Evolutionary conservation across 345 rosid species (phyloP), one percentile per base, ranked within the genome.

Genomic region (Aquilaria sinensis): DNA sequence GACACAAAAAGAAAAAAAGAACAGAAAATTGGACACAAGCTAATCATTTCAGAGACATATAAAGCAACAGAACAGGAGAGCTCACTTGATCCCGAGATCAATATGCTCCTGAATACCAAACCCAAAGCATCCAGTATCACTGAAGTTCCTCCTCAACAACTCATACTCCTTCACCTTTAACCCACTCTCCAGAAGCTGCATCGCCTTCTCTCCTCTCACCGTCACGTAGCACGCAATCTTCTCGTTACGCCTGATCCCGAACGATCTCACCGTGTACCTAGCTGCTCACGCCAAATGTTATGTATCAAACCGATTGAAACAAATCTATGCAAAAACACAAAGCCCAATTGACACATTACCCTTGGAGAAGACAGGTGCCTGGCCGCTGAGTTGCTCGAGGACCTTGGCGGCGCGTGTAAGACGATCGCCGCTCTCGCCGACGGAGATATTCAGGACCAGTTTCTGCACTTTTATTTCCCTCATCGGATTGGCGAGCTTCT

Each of bases 21-120:
- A 23, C 0, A 23, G 23, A 23, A 23, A 23, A 23, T 23, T 23
- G 23, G 14, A 48, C 51, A 48, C 51, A 48, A 48, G 14, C 51
- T 48, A 1, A 14, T 9, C 51, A 48, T 48, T 48, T n/a, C 32
- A n/a, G 4, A 16, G 12, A 61, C 23, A 23, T 23, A 23, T 23
- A 23, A 23, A 23, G 23, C 0, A 23, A 23, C 23, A 23, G 23
- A 23, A 34, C 48, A 41, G 48, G 5, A n/a, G 29, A 4, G 58
- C 82, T 65, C 51, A 80, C 85, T 80, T 80, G 70, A 83, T 83
- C 4, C 88, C 85, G 63, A 78, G 83, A 80, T 83, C 87, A 51
- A 83, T 83, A 74, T 83, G 87, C 73, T 83, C 87, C 72, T 83
- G 84, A 41, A 83, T 83, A 68, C 87, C 87, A 0, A 83, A 83